phyloP scores from a whole-genome alignment of 148 eudicot species.

The Rhododendron ovatum region DNA sequence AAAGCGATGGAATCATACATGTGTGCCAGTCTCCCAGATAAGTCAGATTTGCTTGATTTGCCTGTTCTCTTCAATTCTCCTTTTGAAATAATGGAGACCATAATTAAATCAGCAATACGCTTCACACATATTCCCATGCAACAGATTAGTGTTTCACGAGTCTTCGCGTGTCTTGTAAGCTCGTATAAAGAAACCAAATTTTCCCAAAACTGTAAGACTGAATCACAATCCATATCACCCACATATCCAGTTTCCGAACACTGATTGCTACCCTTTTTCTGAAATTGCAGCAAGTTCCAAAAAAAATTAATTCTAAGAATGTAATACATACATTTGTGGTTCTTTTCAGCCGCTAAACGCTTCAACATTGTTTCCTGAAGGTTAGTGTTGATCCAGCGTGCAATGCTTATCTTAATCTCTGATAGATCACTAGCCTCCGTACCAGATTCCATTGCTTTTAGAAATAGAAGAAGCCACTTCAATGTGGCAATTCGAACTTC shows the following conservation, averaged over 20 bases:
- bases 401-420: conserved; percentile 20
- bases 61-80: not conserved
- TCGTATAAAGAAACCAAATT: conserved; percentile 56
- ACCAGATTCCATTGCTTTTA: conserved; percentile 37
- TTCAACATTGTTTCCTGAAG: conserved; percentile 54
- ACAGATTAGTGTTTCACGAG: conserved; percentile 57
- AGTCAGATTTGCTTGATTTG: conserved; percentile 21
- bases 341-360: conserved; percentile 56
- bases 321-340: conserved; percentile 68
- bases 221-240: conserved; percentile 55
- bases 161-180: conserved; percentile 61
- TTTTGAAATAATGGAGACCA: conserved; percentile 23
- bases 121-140: conserved; percentile 56
- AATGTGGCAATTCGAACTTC: conserved; percentile 86
- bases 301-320: conserved; percentile 68
- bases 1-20: conserved; percentile 47
- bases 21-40: conserved; percentile 21
- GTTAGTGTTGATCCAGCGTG: conserved; percentile 48
- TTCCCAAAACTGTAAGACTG: conserved; percentile 63
- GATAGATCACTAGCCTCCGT: conserved; percentile 21
- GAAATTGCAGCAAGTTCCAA: conserved; percentile 63
- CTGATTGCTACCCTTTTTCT: conserved; percentile 19
- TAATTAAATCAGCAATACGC: conserved; percentile 30
- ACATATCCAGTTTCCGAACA: conserved; percentile 27
- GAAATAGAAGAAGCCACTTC: conserved; percentile 75